Evolutionary conservation across 1,284 basidiomycete genomes (phyloP), one percentile per base, ranked within the genome.

Genomic region (Moesziomyces aphidis): DNA sequence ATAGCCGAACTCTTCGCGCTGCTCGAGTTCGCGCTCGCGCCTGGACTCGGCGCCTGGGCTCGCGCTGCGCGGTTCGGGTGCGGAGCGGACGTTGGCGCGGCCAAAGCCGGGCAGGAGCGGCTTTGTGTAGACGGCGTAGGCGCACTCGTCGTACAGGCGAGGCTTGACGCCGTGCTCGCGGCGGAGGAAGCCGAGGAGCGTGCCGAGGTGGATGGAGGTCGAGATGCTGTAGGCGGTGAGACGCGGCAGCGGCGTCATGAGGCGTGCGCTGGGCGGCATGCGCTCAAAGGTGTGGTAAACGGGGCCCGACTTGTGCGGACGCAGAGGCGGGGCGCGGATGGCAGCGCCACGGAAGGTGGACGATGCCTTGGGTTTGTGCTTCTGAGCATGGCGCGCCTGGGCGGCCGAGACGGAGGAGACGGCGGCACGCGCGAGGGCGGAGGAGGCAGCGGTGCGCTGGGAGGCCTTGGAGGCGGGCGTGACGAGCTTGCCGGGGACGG

Each of bases 91-190:
- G 66, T 93, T 93, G 7, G 92, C 90, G 42, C 90, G 89, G 0
- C 92, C 92, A 80, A 97, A 98, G 0, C 95, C 95, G 5, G 95
- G 93, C 5, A 97, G 88, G 1, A 97, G 87, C 0, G 95, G 95
- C 1, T 96, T 89, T 82, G 94, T 92, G 80, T 97, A 97, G 86
- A 95, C 93, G 52, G 91, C 92, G 86, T 95, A 97, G 71, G 94
- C 87, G 3, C 94, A 95, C 85, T 97, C 95, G 83, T 97, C 95
- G 80, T 93, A 97, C 1, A 94, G 89, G 60, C 95, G 88, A 0
- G 95, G 94, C 1, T 89, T 88, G 11, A 96, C 94, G 56, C 95
- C 95, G 83, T 97, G 95, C 83, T 97, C 95, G 56, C 95, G 88
- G 85, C 95, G 95, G 82, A 97, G 84, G 80, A 95, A 97, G 7